Conservation (phyloP, 2,329 filamentous ascomycete species). For the Drechslerella dactyloides region DNA sequence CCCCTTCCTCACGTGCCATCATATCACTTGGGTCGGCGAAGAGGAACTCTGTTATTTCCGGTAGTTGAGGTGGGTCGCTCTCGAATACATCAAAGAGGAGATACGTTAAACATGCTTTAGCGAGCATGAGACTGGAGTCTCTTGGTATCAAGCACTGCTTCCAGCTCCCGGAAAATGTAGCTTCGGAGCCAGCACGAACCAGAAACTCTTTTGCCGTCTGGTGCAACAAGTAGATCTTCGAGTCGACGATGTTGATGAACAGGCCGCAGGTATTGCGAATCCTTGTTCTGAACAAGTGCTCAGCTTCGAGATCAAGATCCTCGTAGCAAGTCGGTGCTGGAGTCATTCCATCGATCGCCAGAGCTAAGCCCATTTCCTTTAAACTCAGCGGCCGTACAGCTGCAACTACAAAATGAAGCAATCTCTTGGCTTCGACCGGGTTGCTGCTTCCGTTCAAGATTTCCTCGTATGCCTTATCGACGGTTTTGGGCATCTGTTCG, state of each 20-base stretch:
- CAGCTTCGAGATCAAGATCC: constrained; percentile 47
- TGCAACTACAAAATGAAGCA: constrained; percentile 58
- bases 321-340: constrained; percentile 13
- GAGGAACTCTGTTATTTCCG: too few species aligned
- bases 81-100: too few species aligned
- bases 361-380: constrained; percentile 56
- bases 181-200: neutral
- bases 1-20: too few species aligned
- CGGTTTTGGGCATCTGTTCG: constrained; percentile 54
- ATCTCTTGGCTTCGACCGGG: constrained; percentile 53
- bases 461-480: constrained; percentile 57
- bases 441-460: constrained; percentile 57
- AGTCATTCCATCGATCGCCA: constrained; percentile 51
- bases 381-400: constrained; percentile 57
- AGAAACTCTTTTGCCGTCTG: constrained; percentile 60
- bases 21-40: too few species aligned
- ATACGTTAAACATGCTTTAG: too few species aligned
- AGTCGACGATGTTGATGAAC: constrained; percentile 57
- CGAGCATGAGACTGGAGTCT: too few species aligned
- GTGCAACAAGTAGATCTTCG: constrained; percentile 58
- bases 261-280: constrained; percentile 57
- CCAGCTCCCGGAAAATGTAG: neutral
- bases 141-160: constrained; percentile 4
- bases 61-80: too few species aligned
- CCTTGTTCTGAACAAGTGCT: constrained; percentile 39